phyloP scores from a whole-genome alignment of 2,329 filamentous ascomycete species.

The Macrophomina tecta region DNA sequence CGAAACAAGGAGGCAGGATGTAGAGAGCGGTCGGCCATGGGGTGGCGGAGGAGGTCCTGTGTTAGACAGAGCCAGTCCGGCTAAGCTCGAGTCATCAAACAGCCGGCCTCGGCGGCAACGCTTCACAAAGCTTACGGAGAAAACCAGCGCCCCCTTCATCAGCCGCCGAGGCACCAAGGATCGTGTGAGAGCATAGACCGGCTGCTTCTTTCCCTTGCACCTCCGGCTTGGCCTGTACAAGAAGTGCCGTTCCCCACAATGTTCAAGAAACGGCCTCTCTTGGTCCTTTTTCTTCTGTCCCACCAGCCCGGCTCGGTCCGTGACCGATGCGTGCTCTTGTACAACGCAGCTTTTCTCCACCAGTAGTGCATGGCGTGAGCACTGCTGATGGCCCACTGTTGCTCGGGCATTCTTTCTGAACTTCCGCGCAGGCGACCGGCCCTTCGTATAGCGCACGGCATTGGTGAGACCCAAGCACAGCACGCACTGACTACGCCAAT shows the following conservation, averaged over 20 bases:
- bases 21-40: not conserved
- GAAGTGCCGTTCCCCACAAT: not conserved
- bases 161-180: constrained; percentile 10
- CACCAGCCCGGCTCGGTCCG: constrained; percentile 1
- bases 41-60: not conserved
- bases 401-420: not conserved
- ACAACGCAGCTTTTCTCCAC: not conserved
- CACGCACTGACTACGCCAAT: no score
- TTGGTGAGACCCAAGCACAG: not conserved
- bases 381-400: not conserved
- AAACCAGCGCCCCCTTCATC: constrained; percentile 19
- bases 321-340: not conserved
- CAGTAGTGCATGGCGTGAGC: not conserved
- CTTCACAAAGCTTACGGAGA: constrained; percentile 23
- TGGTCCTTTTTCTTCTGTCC: not conserved
- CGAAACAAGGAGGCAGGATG: constrained; percentile 4
- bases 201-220: not conserved
- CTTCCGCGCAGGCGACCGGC: not conserved
- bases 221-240: not conserved
- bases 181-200: not conserved
- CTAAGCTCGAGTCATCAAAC: constrained; percentile 24
- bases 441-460: not conserved
- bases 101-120: constrained; percentile 22
- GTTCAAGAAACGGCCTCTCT: not conserved
- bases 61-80: constrained; percentile 3